Evolutionary conservation across 2,329 filamentous ascomycete genomes (phyloP), one percentile per base, ranked within the genome.

Genomic region (Pyricularia pennisetigena): DNA sequence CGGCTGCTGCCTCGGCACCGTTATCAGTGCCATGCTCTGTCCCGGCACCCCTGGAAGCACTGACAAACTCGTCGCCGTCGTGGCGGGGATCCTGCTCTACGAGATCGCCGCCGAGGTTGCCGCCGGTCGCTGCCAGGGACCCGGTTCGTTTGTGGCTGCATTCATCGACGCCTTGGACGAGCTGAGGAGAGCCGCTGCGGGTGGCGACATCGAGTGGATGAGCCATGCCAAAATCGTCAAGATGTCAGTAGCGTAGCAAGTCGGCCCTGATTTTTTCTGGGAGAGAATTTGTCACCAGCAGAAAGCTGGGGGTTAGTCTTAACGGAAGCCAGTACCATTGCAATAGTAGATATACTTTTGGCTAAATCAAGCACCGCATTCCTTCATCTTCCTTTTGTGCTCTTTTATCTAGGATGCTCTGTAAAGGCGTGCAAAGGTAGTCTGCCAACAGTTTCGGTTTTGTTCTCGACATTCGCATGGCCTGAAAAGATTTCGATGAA

Each of bases 1-100:
- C 57, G 94, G 94, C 0, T 98, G 94, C 77, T 90, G 91, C 5
- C 83, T 97, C 7, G 94, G 94, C 1, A 95, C 93, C 0, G 87
- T 89, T 0, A 83, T 97, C 65, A 92, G 91, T 24, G 89, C 91
- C 10, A 90, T 90, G 76, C 76, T 94, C 29, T 67, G 41, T 26
- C 28, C 29, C 28, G 54, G 20, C 26, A 16, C 29, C 28, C 28
- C 65, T 4, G 65, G 65, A 14, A 26, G 30, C 20, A 28, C 20
- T 7, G 89, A 94, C 74, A 88, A 86, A 74, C 80, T 97, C n/a
- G 78, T 87, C 1, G 92, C 92, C 4, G 86, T 88, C 0, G 76
- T 97, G 0, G 88, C 92, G 0, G 94, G 84, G 0, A 79, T 96
- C 23, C 76, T 95, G 71, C 85, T 93, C 76, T 97, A 90, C 75